These are phyloP conservation scores for Chalaropsis thielavioides DNA, from an alignment of 2,329 filamentous ascomycete species.

Conservation along the genomic window DNA sequence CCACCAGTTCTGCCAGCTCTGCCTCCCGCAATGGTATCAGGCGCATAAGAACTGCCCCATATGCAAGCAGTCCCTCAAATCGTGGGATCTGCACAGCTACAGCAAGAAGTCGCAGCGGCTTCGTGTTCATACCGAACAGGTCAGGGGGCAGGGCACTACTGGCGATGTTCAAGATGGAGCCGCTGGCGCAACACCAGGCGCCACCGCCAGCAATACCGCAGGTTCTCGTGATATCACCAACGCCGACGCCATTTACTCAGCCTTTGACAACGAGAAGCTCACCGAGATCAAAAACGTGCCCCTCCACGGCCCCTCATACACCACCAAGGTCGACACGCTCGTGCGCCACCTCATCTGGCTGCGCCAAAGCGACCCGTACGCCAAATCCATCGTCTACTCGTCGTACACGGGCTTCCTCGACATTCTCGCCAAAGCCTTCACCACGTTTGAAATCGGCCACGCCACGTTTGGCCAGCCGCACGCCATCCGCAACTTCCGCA, in stretches of 20 bases:
- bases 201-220: not conserved
- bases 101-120: conserved; percentile 65
- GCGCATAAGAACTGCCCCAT: conserved; percentile 64
- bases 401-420: conserved; percentile 58
- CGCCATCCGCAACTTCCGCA: conserved; percentile 63
- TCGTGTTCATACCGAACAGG: conserved; percentile 38
- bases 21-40: conserved; percentile 65
- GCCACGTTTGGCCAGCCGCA: conserved; percentile 52
- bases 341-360: conserved; percentile 75
- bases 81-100: conserved; percentile 67
- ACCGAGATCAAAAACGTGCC: conserved; percentile 72
- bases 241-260: conserved; percentile 47
- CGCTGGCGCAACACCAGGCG: too few relatives aligned
- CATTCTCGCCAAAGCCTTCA: conserved; percentile 57
- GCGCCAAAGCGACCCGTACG: conserved; percentile 65
- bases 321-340: conserved; percentile 78
- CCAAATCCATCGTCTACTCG: conserved; percentile 89
- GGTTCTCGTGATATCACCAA: not conserved
- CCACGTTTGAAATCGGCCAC: conserved; percentile 56
- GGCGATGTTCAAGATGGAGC: too few relatives aligned
- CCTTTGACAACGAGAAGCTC: conserved; percentile 56
- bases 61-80: conserved; percentile 57
- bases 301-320: conserved; percentile 57
- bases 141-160: conserved; percentile 25
- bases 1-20: conserved; percentile 83